Conservation (phyloP, 805 yeast genomes). For the Kockiozyma suomiensis region DNA sequence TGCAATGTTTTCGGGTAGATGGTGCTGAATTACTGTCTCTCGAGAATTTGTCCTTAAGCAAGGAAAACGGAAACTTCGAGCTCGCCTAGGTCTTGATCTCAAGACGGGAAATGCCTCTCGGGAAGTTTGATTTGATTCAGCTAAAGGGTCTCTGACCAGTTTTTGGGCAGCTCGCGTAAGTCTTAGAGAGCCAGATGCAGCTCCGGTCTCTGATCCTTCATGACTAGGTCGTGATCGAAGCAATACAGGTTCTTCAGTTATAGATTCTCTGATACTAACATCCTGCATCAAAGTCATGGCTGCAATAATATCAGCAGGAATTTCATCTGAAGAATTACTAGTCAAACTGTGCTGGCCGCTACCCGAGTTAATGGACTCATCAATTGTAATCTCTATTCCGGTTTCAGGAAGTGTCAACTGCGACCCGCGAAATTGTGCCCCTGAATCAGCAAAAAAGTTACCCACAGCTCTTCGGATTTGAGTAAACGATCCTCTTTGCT, state of each 20-base stretch:
- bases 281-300: not conserved
- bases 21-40: no score
- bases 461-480: not conserved
- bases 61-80: no score
- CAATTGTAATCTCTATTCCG: not conserved
- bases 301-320: not conserved
- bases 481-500: not conserved
- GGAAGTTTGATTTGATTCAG: no score
- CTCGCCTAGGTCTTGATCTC: no score
- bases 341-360: not conserved
- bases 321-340: no score
- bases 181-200: no score
- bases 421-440: not conserved
- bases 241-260: not conserved
- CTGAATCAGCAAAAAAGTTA: not conserved
- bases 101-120: no score
- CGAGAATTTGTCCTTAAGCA: no score
- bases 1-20: no score
- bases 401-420: not conserved
- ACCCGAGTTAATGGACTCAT: not conserved
- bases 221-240: not conserved
- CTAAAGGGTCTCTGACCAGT: no score
- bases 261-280: not conserved
- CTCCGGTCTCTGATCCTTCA: no score
- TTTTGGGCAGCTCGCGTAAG: no score